Percentiles rank a stretch among this genome's conserved stretches.
These are phyloP conservation scores for Porphyrellus cyaneotinctus DNA, from an alignment of 768 basidiomycete genomes.

Conservation along the genomic window DNA sequence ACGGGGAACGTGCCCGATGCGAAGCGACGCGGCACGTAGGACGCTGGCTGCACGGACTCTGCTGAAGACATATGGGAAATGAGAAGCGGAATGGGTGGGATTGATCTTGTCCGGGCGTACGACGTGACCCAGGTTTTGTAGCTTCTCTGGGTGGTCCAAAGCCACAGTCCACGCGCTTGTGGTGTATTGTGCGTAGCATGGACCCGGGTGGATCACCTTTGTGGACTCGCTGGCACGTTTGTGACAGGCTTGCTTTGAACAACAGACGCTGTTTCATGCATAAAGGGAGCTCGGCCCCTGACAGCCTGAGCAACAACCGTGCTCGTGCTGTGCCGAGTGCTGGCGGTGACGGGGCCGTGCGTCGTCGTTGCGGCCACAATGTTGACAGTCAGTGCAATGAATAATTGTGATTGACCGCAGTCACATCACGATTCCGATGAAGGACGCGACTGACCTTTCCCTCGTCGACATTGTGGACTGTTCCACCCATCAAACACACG, in stretches of 20 bases:
- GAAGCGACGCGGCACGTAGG: slow-evolving; percentile 18
- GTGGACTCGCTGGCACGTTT: slow-evolving; percentile 3
- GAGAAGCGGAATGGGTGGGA: background rate
- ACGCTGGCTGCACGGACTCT: slow-evolving; percentile 3
- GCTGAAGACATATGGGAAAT: slow-evolving; percentile 6
- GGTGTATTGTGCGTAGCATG: slow-evolving; percentile 3
- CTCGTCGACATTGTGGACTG: background rate
- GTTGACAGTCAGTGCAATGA: background rate
- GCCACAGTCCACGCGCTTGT: background rate
- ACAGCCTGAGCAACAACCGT: background rate
- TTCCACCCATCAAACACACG: background rate
- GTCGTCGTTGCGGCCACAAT: background rate
- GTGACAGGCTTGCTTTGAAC: background rate
- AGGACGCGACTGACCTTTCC: background rate
- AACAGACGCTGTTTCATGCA: background rate
- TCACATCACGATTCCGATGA: slow-evolving; percentile 5
- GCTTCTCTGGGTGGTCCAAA: slow-evolving; percentile 5
- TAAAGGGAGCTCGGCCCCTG: slow-evolving; percentile 2
- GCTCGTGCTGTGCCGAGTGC: background rate
- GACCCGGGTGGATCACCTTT: background rate
- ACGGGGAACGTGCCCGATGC: slow-evolving; percentile 29
- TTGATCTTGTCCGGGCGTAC: background rate
- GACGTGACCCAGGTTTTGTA: slow-evolving; percentile 14
- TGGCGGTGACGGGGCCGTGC: slow-evolving; percentile 8
- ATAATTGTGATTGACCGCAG: background rate